Evolutionary conservation across 352 stramenopile species (phyloP).

Genomic region (Phytophthora chlamydospora): DNA sequence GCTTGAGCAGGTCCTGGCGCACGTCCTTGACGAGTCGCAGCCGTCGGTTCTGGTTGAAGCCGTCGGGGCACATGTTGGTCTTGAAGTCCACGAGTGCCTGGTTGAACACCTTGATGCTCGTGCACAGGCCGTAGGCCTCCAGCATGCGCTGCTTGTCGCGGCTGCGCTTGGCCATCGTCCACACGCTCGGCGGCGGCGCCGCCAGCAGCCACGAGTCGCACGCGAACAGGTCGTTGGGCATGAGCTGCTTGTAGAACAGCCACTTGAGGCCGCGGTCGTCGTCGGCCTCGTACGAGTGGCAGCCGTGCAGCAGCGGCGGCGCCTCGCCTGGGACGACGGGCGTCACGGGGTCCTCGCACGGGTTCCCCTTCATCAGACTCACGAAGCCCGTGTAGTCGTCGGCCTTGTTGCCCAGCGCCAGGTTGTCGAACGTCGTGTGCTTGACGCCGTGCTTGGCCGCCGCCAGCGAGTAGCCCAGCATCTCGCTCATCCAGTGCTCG

Average conservation of each 20-base stretch:
- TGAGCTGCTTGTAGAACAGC: slow-evolving; percentile 67
- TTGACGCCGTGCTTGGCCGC: slow-evolving; percentile 71
- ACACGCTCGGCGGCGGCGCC: slow-evolving; percentile 58
- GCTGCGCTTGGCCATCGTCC: slow-evolving; percentile 60
- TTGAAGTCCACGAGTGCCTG: slow-evolving; percentile 72
- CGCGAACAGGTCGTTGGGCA: slow-evolving; percentile 75
- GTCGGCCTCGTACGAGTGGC: slow-evolving; percentile 44
- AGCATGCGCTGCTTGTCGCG: slow-evolving; percentile 54
- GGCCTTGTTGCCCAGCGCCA: slow-evolving; percentile 56
- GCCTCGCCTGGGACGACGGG: slow-evolving; percentile 54
- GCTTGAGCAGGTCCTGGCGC: slow-evolving; percentile 46
- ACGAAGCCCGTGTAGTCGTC: slow-evolving; percentile 73
- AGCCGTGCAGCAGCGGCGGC: slow-evolving; percentile 54
- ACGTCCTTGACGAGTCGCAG: slow-evolving; percentile 60
- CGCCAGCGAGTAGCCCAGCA: slow-evolving; percentile 66
- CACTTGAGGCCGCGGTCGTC: slow-evolving; percentile 60
- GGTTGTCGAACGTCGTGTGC: slow-evolving; percentile 77
- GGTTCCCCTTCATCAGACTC: slow-evolving; percentile 61
- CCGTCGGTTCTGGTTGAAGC: slow-evolving; percentile 74
- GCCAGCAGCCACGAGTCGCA: slow-evolving; percentile 83
- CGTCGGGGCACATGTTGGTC: slow-evolving; percentile 52
- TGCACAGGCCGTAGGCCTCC: slow-evolving; percentile 81
- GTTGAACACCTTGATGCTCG: slow-evolving; percentile 77
- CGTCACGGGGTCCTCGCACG: slow-evolving; percentile 52
- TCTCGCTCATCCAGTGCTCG: slow-evolving; percentile 52